These are phyloP conservation scores for Lasiodiplodia hormozganensis DNA, from an alignment of 2,329 filamentous ascomycete genomes.

Conservation along the genomic window DNA sequence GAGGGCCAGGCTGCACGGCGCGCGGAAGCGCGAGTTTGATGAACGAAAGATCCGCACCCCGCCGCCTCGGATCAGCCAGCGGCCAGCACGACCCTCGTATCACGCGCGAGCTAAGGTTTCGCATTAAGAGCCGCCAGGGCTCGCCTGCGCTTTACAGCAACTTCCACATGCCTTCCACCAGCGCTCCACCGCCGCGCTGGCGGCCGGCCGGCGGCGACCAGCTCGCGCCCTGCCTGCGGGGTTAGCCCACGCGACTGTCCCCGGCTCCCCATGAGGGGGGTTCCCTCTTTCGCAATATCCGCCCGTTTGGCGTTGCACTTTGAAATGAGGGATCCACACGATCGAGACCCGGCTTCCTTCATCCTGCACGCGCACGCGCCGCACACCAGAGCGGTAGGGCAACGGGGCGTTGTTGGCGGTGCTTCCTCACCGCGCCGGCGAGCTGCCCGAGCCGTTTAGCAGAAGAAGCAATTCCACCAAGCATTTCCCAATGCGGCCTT, in stretches of 20 bases:
- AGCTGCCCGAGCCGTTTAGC: slow-evolving; percentile 11
- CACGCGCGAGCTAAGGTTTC: slow-evolving; percentile 26
- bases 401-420: neutral
- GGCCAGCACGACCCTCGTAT: slow-evolving; percentile 23
- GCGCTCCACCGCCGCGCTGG: neutral
- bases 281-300: slow-evolving; percentile 27
- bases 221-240: slow-evolving; percentile 13
- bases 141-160: slow-evolving; percentile 25
- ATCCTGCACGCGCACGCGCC: slow-evolving; percentile 18
- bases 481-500: slow-evolving; percentile 3
- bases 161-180: slow-evolving; percentile 24
- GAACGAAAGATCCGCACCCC: slow-evolving; percentile 25
- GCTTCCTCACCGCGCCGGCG: neutral
- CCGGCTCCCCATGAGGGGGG: slow-evolving; percentile 14
- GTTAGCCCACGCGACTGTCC: slow-evolving; percentile 21
- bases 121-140: slow-evolving; percentile 19
- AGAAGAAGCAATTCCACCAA: neutral
- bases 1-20: slow-evolving; percentile 16
- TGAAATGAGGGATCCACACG: slow-evolving; percentile 22
- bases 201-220: slow-evolving; percentile 10
- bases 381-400: neutral
- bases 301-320: slow-evolving; percentile 20
- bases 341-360: slow-evolving; percentile 19
- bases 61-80: slow-evolving; percentile 23
- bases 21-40: slow-evolving; percentile 26